A percentile compares a stretch with the other conserved stretches of the same genome.
phyloP scores from a whole-genome alignment of 1,284 basidiomycete genomes.

The Rhodotorula sp. region DNA sequence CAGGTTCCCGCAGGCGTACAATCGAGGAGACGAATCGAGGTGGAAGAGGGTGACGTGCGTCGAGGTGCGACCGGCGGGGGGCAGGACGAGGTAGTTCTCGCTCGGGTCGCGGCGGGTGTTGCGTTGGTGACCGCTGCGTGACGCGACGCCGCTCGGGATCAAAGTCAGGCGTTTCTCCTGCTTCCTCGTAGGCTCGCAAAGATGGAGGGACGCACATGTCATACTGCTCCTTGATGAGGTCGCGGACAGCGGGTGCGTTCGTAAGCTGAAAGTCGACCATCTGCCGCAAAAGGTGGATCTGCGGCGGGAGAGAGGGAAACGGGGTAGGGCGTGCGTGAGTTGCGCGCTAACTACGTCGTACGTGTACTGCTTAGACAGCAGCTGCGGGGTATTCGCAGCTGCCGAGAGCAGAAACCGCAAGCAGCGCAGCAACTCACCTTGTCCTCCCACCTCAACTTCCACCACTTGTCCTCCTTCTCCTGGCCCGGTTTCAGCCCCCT shows the following conservation, averaged over 20 bases:
- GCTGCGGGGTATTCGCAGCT: too few relatives aligned
- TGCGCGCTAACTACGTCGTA: too few relatives aligned
- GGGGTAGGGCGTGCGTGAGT: too few relatives aligned
- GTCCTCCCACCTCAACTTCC: conserved; percentile 36
- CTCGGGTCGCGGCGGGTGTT: conserved; percentile 26
- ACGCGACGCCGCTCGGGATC: too few relatives aligned
- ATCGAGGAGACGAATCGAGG: conserved; percentile 27
- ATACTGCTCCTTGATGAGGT: conserved; percentile 26
- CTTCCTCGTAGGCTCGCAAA: not conserved
- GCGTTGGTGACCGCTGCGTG: conserved; percentile 34
- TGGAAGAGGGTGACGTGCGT: conserved; percentile 26
- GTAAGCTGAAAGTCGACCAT: conserved; percentile 33
- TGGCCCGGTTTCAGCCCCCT: conserved; percentile 21
- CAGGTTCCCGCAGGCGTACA: conserved; percentile 28
- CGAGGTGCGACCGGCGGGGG: conserved; percentile 22
- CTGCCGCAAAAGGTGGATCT: conserved; percentile 31
- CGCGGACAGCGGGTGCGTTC: conserved; percentile 1
- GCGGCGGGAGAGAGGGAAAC: not conserved
- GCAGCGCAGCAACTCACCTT: conserved; percentile 23
- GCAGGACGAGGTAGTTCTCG: conserved; percentile 33
- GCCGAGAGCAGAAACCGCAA: too few relatives aligned
- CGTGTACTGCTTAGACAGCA: too few relatives aligned
- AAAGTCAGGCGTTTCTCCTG: not conserved
- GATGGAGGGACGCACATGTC: conserved; percentile 24
- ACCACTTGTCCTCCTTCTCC: conserved; percentile 33